Conservation (phyloP, 805 yeast genomes). For the Metschnikowia baotianmanensis region DNA sequence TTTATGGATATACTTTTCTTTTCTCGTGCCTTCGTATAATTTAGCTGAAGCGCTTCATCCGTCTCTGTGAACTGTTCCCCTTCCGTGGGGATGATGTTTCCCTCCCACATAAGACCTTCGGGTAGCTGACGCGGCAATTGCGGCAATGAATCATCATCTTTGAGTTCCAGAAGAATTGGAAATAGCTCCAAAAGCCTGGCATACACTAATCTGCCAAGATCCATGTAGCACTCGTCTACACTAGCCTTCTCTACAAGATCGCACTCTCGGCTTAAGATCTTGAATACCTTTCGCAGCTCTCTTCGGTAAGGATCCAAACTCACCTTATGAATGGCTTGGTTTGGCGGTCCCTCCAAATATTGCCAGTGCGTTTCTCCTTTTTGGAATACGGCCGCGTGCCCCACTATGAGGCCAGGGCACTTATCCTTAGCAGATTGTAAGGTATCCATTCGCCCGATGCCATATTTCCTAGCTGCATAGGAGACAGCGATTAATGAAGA, state of each 20-base stretch:
- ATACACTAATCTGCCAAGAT: constrained; percentile 68
- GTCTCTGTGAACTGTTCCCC: constrained; percentile 7
- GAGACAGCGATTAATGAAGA: constrained; percentile 82
- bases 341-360: constrained; percentile 59
- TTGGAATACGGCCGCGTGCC: constrained; percentile 92
- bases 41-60: constrained; percentile 1
- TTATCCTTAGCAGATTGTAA: constrained; percentile 64
- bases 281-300: constrained; percentile 76
- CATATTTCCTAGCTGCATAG: constrained; percentile 83
- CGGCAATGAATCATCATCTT: constrained; percentile 38
- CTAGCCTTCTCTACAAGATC: constrained; percentile 87
- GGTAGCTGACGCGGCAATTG: constrained; percentile 41
- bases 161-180: constrained; percentile 42
- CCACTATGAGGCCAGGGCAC: constrained; percentile 73
- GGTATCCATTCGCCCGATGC: constrained; percentile 75
- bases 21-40: constrained; percentile 4
- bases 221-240: constrained; percentile 90
- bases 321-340: constrained; percentile 70
- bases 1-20: constrained; percentile 3
- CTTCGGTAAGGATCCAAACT: constrained; percentile 88
- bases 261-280: constrained; percentile 59
- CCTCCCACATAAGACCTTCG: constrained; percentile 28
- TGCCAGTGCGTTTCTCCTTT: constrained; percentile 86
- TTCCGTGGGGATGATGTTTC: constrained; percentile 19
- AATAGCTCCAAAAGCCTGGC: constrained; percentile 38